Base-by-base conservation (phyloP, 257 asterid species). In the Striga asiatica region DNA sequence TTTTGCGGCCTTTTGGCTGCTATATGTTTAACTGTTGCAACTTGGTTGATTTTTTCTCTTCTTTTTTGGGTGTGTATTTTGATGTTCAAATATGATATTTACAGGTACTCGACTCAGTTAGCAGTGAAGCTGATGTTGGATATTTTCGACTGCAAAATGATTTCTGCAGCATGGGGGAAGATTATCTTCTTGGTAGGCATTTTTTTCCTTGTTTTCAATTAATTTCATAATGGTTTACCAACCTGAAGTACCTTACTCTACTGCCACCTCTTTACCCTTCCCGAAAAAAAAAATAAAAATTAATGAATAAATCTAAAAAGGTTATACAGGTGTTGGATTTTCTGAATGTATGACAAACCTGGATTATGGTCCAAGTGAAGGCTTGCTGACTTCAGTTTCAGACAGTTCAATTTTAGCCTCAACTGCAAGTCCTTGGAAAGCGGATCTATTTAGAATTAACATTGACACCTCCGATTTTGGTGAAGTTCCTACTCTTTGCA, bases 111-210 rank as follows among this genome's bases (percentile, higher is more conserved):
- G 81, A 79, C 70, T 53, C 76, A 37, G 76, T 71, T 63, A 78
- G 60, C 34, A 58, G 37, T 58, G 84, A 76, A 58, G 74, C 53
- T 60, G 87, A 75, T 61, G 69, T 68, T 62, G 89, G 82, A 51
- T 76, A 76, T 50, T 62, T 74, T 64, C 75, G 77, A 58, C 65
- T 69, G 66, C 81, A 75, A 49, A 75, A 72, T 74, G 85, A 76
- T 49, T 81, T 69, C 62, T 81, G 84, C 58, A 72, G 79, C 76
- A 56, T 69, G 64, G 88, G 89, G 18, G 96, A 82, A 56, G 96
- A 82, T 56, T 89, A 83, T 68, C 88, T 89, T 69, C 71, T 84
- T 74, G 97, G 97, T 89, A 38, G 58, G 60, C 18, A 17, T 69
- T 38, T 50, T 39, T 31, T 31, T 21, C n/a, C n/a, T n/a, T n/a